Evolutionary conservation across 2,329 filamentous ascomycete species (phyloP).

Genomic region (Aspergillus fijiensis): DNA sequence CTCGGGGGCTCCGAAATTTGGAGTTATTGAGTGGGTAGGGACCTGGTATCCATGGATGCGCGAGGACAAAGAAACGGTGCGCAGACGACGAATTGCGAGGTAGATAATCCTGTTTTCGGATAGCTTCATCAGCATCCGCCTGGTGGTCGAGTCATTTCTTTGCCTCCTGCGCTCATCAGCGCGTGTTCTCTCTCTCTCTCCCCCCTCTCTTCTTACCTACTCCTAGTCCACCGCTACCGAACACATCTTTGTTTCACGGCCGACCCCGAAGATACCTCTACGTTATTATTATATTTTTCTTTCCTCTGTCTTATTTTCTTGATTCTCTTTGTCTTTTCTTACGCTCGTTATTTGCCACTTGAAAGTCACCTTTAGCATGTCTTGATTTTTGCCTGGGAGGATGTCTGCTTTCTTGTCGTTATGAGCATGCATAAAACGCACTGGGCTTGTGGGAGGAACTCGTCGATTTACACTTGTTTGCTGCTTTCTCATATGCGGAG

Average conservation of each 20-base stretch:
- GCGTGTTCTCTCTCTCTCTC: not conserved
- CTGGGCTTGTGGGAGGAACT: not conserved
- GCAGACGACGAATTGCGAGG: constrained; percentile 17
- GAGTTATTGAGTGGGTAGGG: constrained; percentile 41
- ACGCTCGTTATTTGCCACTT: not conserved
- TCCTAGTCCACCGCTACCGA: not conserved
- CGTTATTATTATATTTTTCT: constrained; percentile 8
- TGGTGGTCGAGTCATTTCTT: not conserved
- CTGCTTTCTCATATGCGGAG: not conserved
- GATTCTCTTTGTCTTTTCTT: constrained; percentile 3
- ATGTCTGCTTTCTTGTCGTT: constrained; percentile 3
- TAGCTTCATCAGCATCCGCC: not conserved
- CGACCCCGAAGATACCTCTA: constrained; percentile 20
- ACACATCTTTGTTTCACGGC: constrained; percentile 11
- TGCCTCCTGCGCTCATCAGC: not conserved
- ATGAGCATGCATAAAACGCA: constrained; percentile 10
- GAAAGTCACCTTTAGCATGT: constrained; percentile 3
- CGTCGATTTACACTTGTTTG: not conserved
- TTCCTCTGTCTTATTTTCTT: constrained; percentile 19
- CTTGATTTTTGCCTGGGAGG: constrained; percentile 7
- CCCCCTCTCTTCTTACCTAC: not conserved
- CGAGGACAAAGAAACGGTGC: constrained; percentile 29
- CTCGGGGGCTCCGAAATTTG: constrained; percentile 36
- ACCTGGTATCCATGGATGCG: constrained; percentile 48
- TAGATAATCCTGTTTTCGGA: constrained; percentile 4